These are phyloP conservation scores for Ophiocordyceps sinensis DNA, from an alignment of 2,329 filamentous ascomycete species.

Conservation along the genomic window DNA sequence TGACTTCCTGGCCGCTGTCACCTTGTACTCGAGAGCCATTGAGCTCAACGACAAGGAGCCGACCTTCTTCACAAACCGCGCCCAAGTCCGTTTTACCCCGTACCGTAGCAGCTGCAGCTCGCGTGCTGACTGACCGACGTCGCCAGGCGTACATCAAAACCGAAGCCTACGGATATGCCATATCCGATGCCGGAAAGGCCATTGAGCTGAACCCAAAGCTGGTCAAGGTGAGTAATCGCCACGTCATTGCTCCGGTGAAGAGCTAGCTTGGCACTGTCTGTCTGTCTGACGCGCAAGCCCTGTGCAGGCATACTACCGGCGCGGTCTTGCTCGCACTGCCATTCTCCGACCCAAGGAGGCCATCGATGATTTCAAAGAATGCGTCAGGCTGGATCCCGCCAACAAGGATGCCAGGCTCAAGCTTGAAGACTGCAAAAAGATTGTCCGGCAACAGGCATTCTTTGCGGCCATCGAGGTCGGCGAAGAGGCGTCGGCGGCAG, in stretches of 20 bases:
- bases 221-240: slow-evolving; percentile 52
- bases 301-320: slow-evolving; percentile 75
- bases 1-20: slow-evolving; percentile 71
- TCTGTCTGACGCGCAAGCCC: background rate
- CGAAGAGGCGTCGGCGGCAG: slow-evolving; percentile 83
- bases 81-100: slow-evolving; percentile 50
- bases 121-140: slow-evolving; percentile 27
- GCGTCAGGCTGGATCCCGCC: slow-evolving; percentile 69
- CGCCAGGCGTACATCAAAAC: slow-evolving; percentile 80
- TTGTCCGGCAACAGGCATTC: slow-evolving; percentile 84
- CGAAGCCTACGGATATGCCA: slow-evolving; percentile 86
- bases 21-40: slow-evolving; percentile 80
- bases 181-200: slow-evolving; percentile 80
- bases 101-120: slow-evolving; percentile 15
- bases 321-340: slow-evolving; percentile 81
- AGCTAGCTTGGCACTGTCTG: background rate
- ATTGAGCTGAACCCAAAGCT: slow-evolving; percentile 79
- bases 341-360: slow-evolving; percentile 83
- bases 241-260: too few species aligned
- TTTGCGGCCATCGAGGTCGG: slow-evolving; percentile 88
- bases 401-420: slow-evolving; percentile 89
- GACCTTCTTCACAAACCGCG: slow-evolving; percentile 86
- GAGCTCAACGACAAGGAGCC: slow-evolving; percentile 69
- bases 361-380: slow-evolving; percentile 80
- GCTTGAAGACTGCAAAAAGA: slow-evolving; percentile 84